Percentiles rank a stretch among this genome's conserved stretches.
These are phyloP conservation scores for Ampelocalamus luodianensis DNA, from an alignment of 176 grass and related monocot genomes.

Conservation along the genomic window DNA sequence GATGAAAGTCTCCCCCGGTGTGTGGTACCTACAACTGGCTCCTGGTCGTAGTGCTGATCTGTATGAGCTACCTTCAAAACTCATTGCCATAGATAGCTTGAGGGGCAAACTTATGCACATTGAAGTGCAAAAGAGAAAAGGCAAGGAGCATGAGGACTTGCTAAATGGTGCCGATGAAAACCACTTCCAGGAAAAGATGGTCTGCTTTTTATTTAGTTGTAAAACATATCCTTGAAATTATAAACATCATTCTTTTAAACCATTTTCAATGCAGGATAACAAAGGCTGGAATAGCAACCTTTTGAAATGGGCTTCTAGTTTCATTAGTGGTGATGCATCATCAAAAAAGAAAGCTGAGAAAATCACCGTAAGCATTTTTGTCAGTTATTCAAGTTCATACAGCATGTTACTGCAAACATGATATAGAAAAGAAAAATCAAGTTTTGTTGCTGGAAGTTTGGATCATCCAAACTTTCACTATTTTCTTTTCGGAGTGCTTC, in stretches of 20 bases:
- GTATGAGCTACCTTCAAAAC: slow-evolving; percentile 63
- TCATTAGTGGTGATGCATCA: slow-evolving; percentile 78
- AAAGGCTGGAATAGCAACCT: slow-evolving; percentile 96
- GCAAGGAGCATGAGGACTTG: slow-evolving; percentile 83
- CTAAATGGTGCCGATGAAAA: slow-evolving; percentile 69
- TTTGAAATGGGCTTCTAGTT: slow-evolving; percentile 95
- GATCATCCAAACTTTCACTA: slow-evolving; percentile 14
- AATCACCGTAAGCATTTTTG: slow-evolving; percentile 58
- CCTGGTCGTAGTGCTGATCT: slow-evolving; percentile 92
- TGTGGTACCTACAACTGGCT: slow-evolving; percentile 93
- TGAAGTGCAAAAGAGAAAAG: slow-evolving; percentile 86
- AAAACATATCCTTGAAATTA: slow-evolving; percentile 27
- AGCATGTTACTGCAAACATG: slow-evolving; percentile 32
- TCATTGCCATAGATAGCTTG: slow-evolving; percentile 86
- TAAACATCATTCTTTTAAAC: slow-evolving; percentile 33
- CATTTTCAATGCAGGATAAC: slow-evolving; percentile 60
- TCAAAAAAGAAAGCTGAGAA: slow-evolving; percentile 68
- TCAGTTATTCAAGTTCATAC: slow-evolving; percentile 17
- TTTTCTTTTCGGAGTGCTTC: slow-evolving; percentile 4
- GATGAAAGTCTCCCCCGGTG: slow-evolving; percentile 98
- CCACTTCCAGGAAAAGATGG: slow-evolving; percentile 66
- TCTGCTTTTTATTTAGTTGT: slow-evolving; percentile 42
- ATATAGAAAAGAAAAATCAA: slow-evolving; percentile 1
- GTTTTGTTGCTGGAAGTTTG: slow-evolving; percentile 10
- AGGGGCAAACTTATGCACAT: slow-evolving; percentile 95